Base-by-base conservation (phyloP, 2,329 filamentous ascomycete genomes). In the Botryotinia calthae region DNA sequence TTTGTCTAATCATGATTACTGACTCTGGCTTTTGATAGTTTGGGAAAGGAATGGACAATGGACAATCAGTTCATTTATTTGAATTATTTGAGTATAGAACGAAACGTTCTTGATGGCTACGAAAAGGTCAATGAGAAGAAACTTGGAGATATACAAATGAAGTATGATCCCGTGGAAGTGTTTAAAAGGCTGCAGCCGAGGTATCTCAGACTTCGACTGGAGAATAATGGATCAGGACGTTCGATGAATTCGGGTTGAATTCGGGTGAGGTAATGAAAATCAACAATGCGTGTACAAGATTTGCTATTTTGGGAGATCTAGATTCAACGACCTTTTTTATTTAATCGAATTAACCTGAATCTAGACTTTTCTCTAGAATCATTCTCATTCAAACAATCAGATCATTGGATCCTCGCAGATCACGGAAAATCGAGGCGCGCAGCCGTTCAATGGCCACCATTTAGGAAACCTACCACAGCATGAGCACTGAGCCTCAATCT, bases 301-400 rank as follows among this genome's bases (percentile, higher is more conserved):
- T 65, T 48, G 7, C 46, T 48, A 65, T 65, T 65, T n/a, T 18
- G 28, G 22, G 20, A 48, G 44, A 65, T 65, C 63, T 48, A 65
- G 44, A 65, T 65, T 48, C 12, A 25, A 12, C 20, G 18, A 20
- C 2, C 4, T 12, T 37, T 65, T 34, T 25, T 12, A 16, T 28
- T 54, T 8, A 37, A 28, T 40, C n/a, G 40, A 67, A 7, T 9
- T n/a, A 22, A 20, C 9, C 12, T 22, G 10, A 40, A 56, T 67
- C 65, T 67, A 67, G 65, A 16, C 48, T 28, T 18, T 67, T 28
- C n/a, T 67, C 12, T 2, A 56, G 1, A 14, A 31, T 1, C 14
- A 54, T 31, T 42, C 28, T 44, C 64, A 54, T 22, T 34, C 34
- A 3, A 28, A 42, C 1, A 42, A 9, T 42, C 34, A 67, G 34